Base-by-base conservation (phyloP, 768 basidiomycete genomes). In the Amanita thiersii region DNA sequence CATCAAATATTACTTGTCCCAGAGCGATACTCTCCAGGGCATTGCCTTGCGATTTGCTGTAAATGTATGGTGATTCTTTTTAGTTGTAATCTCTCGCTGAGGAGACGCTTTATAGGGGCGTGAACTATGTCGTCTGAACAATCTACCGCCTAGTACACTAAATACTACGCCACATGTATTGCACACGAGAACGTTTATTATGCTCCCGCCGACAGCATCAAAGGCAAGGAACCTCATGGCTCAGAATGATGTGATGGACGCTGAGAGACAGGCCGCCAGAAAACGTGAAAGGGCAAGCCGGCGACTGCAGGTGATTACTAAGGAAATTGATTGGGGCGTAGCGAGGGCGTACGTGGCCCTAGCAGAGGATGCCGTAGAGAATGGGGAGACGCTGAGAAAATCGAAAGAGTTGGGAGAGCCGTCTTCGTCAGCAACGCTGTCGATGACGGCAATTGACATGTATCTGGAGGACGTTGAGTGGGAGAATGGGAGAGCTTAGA, bases 381-480 rank as follows among this genome's bases (percentile, higher is more conserved):
- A 51, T 23, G 55, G 53, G 4, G 45, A 39, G 31, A 51, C 40
- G 55, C 58, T 44, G 34, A 34, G 39, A 55, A 72, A 57, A 55
- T 52, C 44, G 15, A 63, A 59, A 56, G 64, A 58, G 54, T 35
- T 35, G 43, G 46, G 54, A 44, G 43, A 46, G 48, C 40, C 48
- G 44, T 46, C 18, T 23, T 36, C 45, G 25, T 30, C 32, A 40
- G 50, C 39, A 31, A 50, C 43, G 26, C 43, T 77, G 40, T 78
- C 75, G 49, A 65, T 56, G 11, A 57, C 72, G 3, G 83, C 81
- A 0, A 62, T 81, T 20, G 69, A 70, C 43, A 62, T 54, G 32
- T 86, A 83, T 56, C 52, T 84, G 42, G 79, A 81, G 36, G 83
- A 86, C 47, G 66, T 69, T 1, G 79, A 82, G 45, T 86, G 83